These are phyloP conservation scores for Tausonia pullulans DNA, from an alignment of 1,284 basidiomycete genomes.

Conservation along the genomic window DNA sequence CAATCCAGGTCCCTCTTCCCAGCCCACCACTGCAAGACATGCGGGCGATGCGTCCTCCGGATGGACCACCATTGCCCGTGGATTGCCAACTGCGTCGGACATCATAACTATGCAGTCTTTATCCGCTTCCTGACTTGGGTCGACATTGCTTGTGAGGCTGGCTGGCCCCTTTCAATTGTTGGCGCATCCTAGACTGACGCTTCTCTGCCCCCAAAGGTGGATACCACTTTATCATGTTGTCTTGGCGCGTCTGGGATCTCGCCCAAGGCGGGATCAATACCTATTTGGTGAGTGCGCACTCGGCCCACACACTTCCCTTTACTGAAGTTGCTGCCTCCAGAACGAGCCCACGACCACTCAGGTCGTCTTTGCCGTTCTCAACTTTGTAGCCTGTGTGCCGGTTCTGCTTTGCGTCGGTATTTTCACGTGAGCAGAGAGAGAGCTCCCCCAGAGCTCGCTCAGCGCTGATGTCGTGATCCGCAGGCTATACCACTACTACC, in stretches of 20 bases:
- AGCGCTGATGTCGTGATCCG: no score
- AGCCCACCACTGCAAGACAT: constrained; percentile 80
- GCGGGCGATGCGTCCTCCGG: constrained; percentile 49
- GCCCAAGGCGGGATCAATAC: constrained; percentile 30
- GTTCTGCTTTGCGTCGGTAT: constrained; percentile 74
- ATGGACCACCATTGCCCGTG: constrained; percentile 69
- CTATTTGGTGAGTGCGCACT: constrained; percentile 21
- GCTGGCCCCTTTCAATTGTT: constrained; percentile 19
- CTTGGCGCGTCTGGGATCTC: constrained; percentile 47
- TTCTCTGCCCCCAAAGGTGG: constrained; percentile 25
- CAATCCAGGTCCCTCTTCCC: neutral
- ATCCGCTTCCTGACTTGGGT: constrained; percentile 86
- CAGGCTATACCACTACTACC: constrained; percentile 70
- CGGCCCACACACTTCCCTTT: constrained; percentile 1
- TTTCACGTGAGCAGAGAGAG: constrained; percentile 49
- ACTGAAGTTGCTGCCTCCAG: constrained; percentile 35
- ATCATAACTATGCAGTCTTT: constrained; percentile 81
- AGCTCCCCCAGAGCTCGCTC: no score
- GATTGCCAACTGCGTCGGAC: constrained; percentile 54
- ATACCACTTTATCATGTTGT: constrained; percentile 71
- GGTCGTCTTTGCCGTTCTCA: constrained; percentile 73
- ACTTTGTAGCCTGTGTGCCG: constrained; percentile 74
- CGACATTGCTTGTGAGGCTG: constrained; percentile 56
- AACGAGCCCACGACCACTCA: constrained; percentile 56
- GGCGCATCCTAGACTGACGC: neutral